A percentile compares a stretch with the other conserved stretches of the same genome.
Evolutionary conservation across 495 filamentous ascomycete species (phyloP).

Genomic region (Penicillium simplicissimum): DNA sequence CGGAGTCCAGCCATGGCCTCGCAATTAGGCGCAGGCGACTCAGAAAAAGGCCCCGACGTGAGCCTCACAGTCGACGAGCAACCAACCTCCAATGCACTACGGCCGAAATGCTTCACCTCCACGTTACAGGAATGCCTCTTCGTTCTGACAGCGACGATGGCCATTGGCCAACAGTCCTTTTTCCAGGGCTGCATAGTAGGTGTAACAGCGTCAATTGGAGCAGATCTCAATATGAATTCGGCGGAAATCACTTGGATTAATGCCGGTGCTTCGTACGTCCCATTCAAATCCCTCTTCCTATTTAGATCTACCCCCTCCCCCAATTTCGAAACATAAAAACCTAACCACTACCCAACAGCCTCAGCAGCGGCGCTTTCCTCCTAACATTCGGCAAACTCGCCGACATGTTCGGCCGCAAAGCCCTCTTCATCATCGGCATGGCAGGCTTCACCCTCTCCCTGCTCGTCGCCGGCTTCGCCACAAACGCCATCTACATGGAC

Average conservation of each 20-base stretch:
- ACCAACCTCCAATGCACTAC: constrained; percentile 14
- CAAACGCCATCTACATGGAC: constrained; percentile 62
- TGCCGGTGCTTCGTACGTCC: constrained; percentile 57
- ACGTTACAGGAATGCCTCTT: constrained; percentile 67
- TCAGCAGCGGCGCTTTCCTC: constrained; percentile 70
- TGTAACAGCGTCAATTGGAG: constrained; percentile 62
- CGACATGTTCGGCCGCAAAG: constrained; percentile 72
- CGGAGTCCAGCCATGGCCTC: not conserved
- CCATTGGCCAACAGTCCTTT: constrained; percentile 64
- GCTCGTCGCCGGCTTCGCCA: constrained; percentile 61
- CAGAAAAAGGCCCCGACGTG: constrained; percentile 18
- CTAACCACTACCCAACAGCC: constrained; percentile 31
- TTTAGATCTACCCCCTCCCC: too few relatives aligned
- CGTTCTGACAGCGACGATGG: constrained; percentile 66
- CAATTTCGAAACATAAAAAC: too few relatives aligned
- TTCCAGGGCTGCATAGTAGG: constrained; percentile 59
- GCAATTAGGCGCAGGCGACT: constrained; percentile 1
- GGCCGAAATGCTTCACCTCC: constrained; percentile 60
- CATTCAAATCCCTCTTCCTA: not conserved
- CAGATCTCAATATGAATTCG: constrained; percentile 63
- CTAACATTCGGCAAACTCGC: constrained; percentile 72
- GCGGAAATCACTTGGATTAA: constrained; percentile 74
- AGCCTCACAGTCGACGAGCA: constrained; percentile 12
- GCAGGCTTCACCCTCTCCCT: constrained; percentile 60
- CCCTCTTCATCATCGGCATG: constrained; percentile 66